Evolutionary conservation across 108 stramenopile genomes (phyloP), one percentile per base, ranked within the genome.

Genomic region (Skeletonema grethae): DNA sequence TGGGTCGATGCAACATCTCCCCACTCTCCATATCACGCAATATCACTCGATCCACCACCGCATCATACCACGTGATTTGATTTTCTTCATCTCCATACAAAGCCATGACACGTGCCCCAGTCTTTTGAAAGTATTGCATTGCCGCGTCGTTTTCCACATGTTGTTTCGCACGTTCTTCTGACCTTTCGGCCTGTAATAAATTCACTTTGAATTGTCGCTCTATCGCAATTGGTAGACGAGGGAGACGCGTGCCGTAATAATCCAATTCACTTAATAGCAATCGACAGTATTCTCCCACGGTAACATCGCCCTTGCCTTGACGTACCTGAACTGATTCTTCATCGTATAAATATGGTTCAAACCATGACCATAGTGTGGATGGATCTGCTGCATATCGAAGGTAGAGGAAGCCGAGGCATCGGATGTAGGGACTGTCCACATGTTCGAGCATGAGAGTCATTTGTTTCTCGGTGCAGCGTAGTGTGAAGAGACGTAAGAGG

Each of bases 31-130:
- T 74, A 71, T 93, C 84, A 39, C 88, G 72, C 30, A 84, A 63
- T 55, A 94, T 80, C 7, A 97, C 92, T 25, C 85, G 67, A 73
- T 96, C 96, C 60, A 99, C 90, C 20, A 93, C 90, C 15, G 96
- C 97, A 67, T 96, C 95, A 65, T 99, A 99, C 98, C 98, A 99
- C 2, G 90, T 86, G 11, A 96, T 73, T 13, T 95, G 97, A 84
- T 98, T 98, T 45, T 97, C 96, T 13, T 97, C 96, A 73, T 99
- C 98, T 3, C 89, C 96, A 70, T 99, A 99, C 73, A 97, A 82
- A 7, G 96, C 98, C 60, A 80, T 84, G 35, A 97, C 82, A 31
- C 83, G 83, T 35, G 75, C 75, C 5, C 95, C 97, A n/a, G 85
- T 55, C 46, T 66, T 87, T 38, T 84, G 77, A 72, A 92, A 92